phyloP scores from a whole-genome alignment of 2,329 filamentous ascomycete genomes.

The Neopestalotiopsis clavispora region DNA sequence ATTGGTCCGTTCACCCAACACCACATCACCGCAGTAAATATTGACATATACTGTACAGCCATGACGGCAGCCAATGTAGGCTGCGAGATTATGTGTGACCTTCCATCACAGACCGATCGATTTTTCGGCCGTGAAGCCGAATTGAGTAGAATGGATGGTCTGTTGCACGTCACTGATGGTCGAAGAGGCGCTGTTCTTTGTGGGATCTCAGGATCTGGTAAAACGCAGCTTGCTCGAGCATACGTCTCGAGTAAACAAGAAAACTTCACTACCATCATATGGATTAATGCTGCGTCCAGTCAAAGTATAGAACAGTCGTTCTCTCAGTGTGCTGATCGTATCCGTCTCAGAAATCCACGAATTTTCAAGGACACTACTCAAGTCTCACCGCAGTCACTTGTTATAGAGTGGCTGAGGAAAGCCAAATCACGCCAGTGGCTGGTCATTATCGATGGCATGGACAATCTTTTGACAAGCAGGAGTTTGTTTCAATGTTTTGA shows the following conservation, averaged over 20 bases:
- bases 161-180: background rate
- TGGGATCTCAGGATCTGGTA: background rate
- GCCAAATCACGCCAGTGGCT: no score
- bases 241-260: no score
- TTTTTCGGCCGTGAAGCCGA: background rate
- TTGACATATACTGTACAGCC: background rate
- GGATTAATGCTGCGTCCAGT: background rate
- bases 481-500: no score
- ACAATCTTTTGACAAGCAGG: no score
- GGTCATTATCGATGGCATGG: no score
- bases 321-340: no score
- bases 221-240: background rate
- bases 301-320: no score
- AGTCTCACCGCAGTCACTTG: no score
- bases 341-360: no score
- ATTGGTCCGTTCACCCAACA: background rate
- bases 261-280: no score
- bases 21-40: background rate
- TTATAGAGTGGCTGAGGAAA: no score
- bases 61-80: background rate
- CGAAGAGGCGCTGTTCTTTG: background rate
- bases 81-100: background rate
- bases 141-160: background rate
- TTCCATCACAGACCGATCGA: background rate
- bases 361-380: no score